phyloP scores from a whole-genome alignment of 306 rosid species.

The Prunus mongolica region DNA sequence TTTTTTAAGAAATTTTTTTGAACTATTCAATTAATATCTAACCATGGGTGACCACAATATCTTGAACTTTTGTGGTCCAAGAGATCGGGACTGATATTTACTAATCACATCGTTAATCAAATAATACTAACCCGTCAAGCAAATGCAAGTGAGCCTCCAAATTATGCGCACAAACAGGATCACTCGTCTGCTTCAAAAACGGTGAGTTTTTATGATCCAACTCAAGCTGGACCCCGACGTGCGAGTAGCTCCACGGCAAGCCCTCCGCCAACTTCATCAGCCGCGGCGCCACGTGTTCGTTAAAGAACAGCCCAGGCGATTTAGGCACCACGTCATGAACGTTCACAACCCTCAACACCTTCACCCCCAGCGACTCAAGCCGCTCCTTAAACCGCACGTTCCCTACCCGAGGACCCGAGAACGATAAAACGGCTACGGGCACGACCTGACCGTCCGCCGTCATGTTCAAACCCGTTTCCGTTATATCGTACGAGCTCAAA shows the following conservation, averaged over 20 bases:
- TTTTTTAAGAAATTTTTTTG: no score
- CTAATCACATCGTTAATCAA: neutral
- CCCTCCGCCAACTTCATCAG: slow-evolving; percentile 55
- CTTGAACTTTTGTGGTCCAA: no score
- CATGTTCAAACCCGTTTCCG: slow-evolving; percentile 54
- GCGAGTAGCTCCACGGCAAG: slow-evolving; percentile 81
- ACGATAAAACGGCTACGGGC: slow-evolving; percentile 56
- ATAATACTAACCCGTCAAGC: slow-evolving; percentile 61
- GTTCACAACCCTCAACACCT: slow-evolving; percentile 71
- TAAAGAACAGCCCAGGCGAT: slow-evolving; percentile 62
- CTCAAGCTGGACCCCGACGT: slow-evolving; percentile 62
- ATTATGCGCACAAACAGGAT: slow-evolving; percentile 55
- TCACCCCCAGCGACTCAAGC: slow-evolving; percentile 51
- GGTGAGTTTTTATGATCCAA: slow-evolving; percentile 68
- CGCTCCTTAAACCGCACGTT: slow-evolving; percentile 68
- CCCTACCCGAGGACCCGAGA: slow-evolving; percentile 87
- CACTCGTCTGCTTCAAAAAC: slow-evolving; percentile 49
- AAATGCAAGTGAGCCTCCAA: slow-evolving; percentile 82
- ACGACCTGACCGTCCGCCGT: slow-evolving; percentile 32
- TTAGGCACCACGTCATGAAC: slow-evolving; percentile 64
- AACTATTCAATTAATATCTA: no score
- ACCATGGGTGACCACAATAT: no score
- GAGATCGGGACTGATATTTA: no score
- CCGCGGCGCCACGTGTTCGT: slow-evolving; percentile 41
- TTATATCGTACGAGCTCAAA: slow-evolving; percentile 64